Evolutionary conservation across 2,329 filamentous ascomycete genomes (phyloP), one percentile per base, ranked within the genome.

Genomic region (Cadophora sp.): DNA sequence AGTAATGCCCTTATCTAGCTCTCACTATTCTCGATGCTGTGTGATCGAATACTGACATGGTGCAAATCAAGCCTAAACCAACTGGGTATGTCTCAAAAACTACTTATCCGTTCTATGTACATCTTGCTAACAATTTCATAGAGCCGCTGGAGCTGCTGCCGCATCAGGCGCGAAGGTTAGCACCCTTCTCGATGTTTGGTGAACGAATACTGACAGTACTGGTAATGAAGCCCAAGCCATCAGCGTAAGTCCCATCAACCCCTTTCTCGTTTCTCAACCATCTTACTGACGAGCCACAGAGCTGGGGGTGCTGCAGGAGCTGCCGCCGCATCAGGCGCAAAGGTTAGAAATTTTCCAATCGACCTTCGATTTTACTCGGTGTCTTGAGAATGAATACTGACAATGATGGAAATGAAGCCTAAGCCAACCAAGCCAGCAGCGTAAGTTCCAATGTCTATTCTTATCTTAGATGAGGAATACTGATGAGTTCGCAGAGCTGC

Each of bases 131-230:
- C 50, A n/a, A 4, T 2, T 33, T 5, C 16, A n/a, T 8, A 53
- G 50, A 53, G 50, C 50, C 27, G 50, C 50, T 16, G 50, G 50
- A 53, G 50, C 24, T 18, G 50, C 50, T 2, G 50, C 50, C 7
- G 50, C 50, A n/a, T 53, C 50, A n/a, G 50, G 50, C 8, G 24
- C 24, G 2, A 53, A 53, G 50, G 50, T 53, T 3, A 30, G 50
- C 27, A 33, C 0, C n/a, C 4, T 24, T 48, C 8, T 48, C n/a
- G n/a, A 48, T 45, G n/a, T 7, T n/a, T n/a, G n/a, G n/a, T 7
- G 20, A 22, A 22, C 4, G 27, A 53, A 33, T 33, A 7, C 14
- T 53, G 24, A 53, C 50, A 53, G 33, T 9, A 2, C 2, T 39
- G 36, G 11, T 7, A 39, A 39, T 39, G 4, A 5, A 39, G 36